Evolutionary conservation across 192 early-diverging fungal species (phyloP).

Genomic region (Coemansia sp.): DNA sequence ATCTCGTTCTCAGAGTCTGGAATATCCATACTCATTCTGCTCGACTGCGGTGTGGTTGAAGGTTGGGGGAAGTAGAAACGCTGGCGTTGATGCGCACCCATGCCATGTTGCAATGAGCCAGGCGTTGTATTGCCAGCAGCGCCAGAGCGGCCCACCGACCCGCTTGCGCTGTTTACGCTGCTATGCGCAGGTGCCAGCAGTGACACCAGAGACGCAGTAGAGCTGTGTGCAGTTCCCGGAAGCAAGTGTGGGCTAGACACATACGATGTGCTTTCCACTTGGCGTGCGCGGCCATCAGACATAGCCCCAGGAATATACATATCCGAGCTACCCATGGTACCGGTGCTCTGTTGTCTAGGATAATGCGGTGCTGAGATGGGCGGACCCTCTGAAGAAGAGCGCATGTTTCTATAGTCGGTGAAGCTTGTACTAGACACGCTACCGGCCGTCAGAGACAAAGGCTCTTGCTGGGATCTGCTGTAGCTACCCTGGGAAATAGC

Average conservation of each 20-base stretch:
- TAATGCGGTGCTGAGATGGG: conserved; percentile 2
- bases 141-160: conserved; percentile 29
- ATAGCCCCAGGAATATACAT: conserved; percentile 7
- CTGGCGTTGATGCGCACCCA: conserved; percentile 20
- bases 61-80: conserved; percentile 37
- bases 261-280: conserved; percentile 14
- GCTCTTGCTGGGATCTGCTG: not conserved
- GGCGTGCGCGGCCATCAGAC: conserved; percentile 16
- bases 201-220: conserved; percentile 41
- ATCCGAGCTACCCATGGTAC: conserved; percentile 2
- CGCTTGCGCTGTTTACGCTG: conserved; percentile 15
- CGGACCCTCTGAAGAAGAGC: conserved; percentile 25
- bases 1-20: conserved; percentile 38
- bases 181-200: conserved; percentile 23
- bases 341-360: conserved; percentile 9
- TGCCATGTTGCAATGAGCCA: not conserved
- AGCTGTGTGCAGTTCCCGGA: conserved; percentile 40
- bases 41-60: conserved; percentile 15
- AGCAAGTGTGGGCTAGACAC: conserved; percentile 38
- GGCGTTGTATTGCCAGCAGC: conserved; percentile 6
- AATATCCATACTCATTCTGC: conserved; percentile 29
- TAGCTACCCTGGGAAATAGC: not conserved
- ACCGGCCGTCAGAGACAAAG: not conserved
- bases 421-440: not conserved
- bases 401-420: conserved; percentile 5